These are phyloP conservation scores for Tetraselmis striata DNA, from an alignment of 139 green algal genomes.

Conservation along the genomic window DNA sequence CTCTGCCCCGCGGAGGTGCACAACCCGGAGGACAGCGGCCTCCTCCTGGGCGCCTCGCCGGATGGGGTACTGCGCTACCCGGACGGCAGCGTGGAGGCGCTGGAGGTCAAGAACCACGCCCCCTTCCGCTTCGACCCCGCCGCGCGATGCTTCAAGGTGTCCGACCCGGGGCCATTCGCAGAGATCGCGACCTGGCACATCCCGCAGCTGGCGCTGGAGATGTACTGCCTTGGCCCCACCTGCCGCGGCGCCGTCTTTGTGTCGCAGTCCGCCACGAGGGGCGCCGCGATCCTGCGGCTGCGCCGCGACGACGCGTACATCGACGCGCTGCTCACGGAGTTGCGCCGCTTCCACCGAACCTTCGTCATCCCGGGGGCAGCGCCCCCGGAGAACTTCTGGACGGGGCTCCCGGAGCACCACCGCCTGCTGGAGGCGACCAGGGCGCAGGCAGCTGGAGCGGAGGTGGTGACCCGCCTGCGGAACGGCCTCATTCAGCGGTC, in stretches of 20 bases:
- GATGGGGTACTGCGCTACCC: background rate
- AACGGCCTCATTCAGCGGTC: background rate
- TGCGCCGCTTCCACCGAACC: background rate
- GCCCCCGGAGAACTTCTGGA: background rate
- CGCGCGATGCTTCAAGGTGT: background rate
- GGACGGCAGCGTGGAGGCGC: background rate
- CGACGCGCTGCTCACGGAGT: background rate
- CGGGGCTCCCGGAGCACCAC: background rate
- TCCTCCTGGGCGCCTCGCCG: background rate
- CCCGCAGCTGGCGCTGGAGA: background rate
- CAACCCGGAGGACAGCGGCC: background rate
- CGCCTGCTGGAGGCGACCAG: background rate
- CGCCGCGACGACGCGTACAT: background rate
- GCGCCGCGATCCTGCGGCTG: background rate
- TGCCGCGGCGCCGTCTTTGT: background rate
- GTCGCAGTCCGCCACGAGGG: background rate
- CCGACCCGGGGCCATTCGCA: background rate
- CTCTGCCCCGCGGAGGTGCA: background rate
- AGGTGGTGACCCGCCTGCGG: background rate
- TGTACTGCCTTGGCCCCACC: background rate
- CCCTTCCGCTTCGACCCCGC: background rate
- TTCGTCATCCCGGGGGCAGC: background rate
- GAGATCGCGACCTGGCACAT: background rate
- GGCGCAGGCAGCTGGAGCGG: background rate
- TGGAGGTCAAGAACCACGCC: background rate